Conservation (phyloP, 2,329 filamentous ascomycete species). For the Diplocarpon mali region DNA sequence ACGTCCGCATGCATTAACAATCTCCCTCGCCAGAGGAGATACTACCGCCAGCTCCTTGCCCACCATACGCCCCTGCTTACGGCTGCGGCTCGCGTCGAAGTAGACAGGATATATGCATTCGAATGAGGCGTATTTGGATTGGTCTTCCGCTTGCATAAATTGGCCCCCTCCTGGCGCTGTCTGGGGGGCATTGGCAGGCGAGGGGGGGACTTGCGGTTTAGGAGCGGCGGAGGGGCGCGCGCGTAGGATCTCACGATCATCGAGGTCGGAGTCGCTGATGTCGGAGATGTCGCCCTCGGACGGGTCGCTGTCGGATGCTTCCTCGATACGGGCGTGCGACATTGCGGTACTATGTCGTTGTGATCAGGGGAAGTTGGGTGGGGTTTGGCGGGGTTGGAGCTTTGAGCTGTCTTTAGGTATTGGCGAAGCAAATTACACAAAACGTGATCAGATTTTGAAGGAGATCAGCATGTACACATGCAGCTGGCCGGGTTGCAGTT, state of each 20-base stretch:
- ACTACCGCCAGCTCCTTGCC: constrained; percentile 57
- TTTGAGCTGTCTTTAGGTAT: background rate
- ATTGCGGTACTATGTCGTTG: constrained; percentile 35
- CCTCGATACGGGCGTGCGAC: constrained; percentile 85
- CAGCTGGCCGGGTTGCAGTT: constrained; percentile 8
- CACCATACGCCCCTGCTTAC: constrained; percentile 75
- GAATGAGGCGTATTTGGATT: constrained; percentile 57
- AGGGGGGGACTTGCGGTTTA: constrained; percentile 3
- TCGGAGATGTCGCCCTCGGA: constrained; percentile 73
- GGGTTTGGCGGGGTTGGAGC: constrained; percentile 11
- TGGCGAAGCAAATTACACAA: background rate
- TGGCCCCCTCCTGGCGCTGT: constrained; percentile 26
- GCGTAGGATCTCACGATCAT: constrained; percentile 33
- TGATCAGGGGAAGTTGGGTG: constrained; percentile 4
- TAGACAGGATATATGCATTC: constrained; percentile 93
- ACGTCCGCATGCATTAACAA: constrained; percentile 71
- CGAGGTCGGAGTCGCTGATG: constrained; percentile 41
- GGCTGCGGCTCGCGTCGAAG: constrained; percentile 68
- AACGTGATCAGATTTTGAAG: constrained; percentile 1
- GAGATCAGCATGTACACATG: constrained; percentile 10
- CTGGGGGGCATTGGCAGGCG: constrained; percentile 23
- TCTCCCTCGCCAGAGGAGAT: constrained; percentile 81
- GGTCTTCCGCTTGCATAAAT: constrained; percentile 34
- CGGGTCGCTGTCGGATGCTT: constrained; percentile 66
- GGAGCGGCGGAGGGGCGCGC: constrained; percentile 8